These are phyloP conservation scores for Geranium incanum DNA, from an alignment of 441 rosid species.

Conservation along the genomic window DNA sequence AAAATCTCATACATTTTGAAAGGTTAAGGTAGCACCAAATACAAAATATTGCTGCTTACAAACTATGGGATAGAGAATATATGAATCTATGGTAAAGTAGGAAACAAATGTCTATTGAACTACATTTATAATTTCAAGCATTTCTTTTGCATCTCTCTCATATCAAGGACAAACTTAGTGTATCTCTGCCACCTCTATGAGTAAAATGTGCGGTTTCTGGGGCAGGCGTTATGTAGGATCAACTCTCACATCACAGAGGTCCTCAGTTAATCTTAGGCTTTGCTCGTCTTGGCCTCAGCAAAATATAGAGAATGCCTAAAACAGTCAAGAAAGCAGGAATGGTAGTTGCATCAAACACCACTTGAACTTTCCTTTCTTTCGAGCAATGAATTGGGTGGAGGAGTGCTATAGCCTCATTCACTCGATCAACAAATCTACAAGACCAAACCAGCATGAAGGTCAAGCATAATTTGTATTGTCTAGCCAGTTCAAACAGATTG, in stretches of 20 bases:
- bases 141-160: slow-evolving; percentile 16
- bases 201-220: slow-evolving; percentile 12
- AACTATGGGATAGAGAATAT: not conserved
- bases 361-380: slow-evolving; percentile 61
- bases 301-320: slow-evolving; percentile 44
- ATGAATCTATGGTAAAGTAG: not conserved
- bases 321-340: slow-evolving; percentile 72
- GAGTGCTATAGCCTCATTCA: slow-evolving; percentile 58
- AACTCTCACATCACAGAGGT: slow-evolving; percentile 6
- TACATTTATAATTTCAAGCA: not conserved
- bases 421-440: slow-evolving; percentile 70
- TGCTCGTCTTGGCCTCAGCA: slow-evolving; percentile 68
- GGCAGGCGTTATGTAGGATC: not conserved
- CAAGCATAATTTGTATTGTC: not conserved
- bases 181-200: slow-evolving; percentile 11
- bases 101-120: slow-evolving; percentile 4
- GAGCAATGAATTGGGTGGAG: slow-evolving; percentile 92
- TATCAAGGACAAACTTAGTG: slow-evolving; percentile 7
- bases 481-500: not conserved
- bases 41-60: not conserved
- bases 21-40: not conserved
- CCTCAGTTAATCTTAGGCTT: slow-evolving; percentile 91
- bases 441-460: not conserved
- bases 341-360: slow-evolving; percentile 66
- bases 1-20: slow-evolving; percentile 2